These are phyloP conservation scores for Glaciozyma antarctica DNA, from an alignment of 768 basidiomycete species.

Conservation along the genomic window DNA sequence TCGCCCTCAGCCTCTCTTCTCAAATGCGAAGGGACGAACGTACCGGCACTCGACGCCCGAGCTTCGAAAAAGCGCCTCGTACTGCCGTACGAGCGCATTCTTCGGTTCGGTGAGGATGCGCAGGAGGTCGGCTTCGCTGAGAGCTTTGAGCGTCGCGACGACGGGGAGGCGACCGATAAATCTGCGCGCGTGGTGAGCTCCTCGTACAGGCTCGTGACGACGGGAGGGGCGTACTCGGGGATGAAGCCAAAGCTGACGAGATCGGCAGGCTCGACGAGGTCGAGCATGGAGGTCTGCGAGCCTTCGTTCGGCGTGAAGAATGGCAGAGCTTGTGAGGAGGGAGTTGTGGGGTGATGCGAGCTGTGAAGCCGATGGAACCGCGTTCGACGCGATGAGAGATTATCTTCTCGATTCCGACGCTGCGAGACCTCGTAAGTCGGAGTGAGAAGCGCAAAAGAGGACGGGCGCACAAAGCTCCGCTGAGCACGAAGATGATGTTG, in stretches of 20 bases:
- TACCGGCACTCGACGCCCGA: constrained; percentile 18
- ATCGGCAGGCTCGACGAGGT: constrained; percentile 65
- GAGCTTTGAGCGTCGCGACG: constrained; percentile 69
- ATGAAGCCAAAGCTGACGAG: constrained; percentile 87
- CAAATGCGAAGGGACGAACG: constrained; percentile 55
- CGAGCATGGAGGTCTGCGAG: constrained; percentile 31
- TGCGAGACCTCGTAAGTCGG: constrained; percentile 35
- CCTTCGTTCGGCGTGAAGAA: neutral
- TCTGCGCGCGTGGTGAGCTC: constrained; percentile 17
- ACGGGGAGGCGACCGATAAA: constrained; percentile 89
- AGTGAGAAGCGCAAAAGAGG: too few relatives aligned
- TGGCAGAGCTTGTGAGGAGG: constrained; percentile 21
- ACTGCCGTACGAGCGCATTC: constrained; percentile 83
- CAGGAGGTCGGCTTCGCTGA: constrained; percentile 70
- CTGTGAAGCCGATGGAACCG: constrained; percentile 72
- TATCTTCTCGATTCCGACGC: constrained; percentile 78
- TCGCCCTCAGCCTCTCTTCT: constrained; percentile 56
- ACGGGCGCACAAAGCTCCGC: constrained; percentile 54
- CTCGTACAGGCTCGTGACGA: neutral
- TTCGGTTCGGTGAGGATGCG: constrained; percentile 87
- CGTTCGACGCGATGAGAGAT: constrained; percentile 57
- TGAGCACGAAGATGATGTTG: constrained; percentile 87
- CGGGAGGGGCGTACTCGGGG: constrained; percentile 50
- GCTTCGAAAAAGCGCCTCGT: constrained; percentile 40
- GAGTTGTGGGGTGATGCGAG: constrained; percentile 41